Evolutionary conservation across 371 early-diverging fungal species (phyloP).

Genomic region (Vairimorpha necatrix): DNA sequence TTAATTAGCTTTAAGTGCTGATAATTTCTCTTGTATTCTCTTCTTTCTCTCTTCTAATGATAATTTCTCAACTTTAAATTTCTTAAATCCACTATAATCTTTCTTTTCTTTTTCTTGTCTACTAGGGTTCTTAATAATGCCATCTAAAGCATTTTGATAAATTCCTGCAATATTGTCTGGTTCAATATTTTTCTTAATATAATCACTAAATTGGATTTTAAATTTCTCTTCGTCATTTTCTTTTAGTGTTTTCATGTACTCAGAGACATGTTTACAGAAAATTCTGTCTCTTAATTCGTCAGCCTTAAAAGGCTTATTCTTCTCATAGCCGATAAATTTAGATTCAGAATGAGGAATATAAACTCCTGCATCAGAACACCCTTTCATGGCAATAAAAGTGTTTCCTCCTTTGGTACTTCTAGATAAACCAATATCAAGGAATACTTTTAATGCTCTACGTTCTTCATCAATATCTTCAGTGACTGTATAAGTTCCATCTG

Average conservation of each 20-base stretch:
- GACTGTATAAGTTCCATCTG: conserved; percentile 80
- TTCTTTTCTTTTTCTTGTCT: conserved; percentile 51
- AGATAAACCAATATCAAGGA: conserved; percentile 95
- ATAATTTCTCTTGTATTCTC: conserved; percentile 53
- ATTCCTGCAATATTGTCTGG: conserved; percentile 86
- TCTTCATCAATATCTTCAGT: conserved; percentile 82
- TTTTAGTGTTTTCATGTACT: conserved; percentile 91
- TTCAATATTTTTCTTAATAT: conserved; percentile 79
- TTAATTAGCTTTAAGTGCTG: conserved; percentile 16
- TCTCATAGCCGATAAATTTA: conserved; percentile 93
- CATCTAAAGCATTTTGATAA: conserved; percentile 80
- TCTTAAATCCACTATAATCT: conserved; percentile 55
- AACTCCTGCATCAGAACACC: conserved; percentile 98
- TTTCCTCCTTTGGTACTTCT: conserved; percentile 96
- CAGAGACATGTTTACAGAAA: conserved; percentile 91
- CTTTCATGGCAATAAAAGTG: conserved; percentile 98
- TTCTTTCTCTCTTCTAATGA: conserved; percentile 57
- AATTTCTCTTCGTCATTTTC: conserved; percentile 94
- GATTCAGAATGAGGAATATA: conserved; percentile 91
- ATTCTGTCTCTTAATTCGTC: conserved; percentile 91
- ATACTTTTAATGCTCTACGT: conserved; percentile 93
- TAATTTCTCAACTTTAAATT: conserved; percentile 52
- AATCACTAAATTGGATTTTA: conserved; percentile 89
- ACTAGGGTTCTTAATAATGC: conserved; percentile 45
- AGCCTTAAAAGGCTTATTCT: conserved; percentile 79